A percentile compares a stretch with the other conserved stretches of the same genome.
These are phyloP conservation scores for Geotrichum restrictum DNA, from an alignment of 1,139 yeast genomes.

Conservation along the genomic window DNA sequence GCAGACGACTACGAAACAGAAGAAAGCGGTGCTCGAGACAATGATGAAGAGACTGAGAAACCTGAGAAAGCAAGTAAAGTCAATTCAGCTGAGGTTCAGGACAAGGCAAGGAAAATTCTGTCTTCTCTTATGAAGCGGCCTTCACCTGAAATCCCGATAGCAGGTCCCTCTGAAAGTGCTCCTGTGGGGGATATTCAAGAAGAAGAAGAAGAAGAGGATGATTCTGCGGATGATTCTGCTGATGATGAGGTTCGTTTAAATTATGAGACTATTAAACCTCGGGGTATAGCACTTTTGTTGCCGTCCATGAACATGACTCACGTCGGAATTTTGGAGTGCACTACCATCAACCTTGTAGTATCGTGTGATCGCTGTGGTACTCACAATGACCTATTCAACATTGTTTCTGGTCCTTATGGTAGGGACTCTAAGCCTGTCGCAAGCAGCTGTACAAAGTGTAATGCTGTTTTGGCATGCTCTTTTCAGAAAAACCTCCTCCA, in stretches of 20 bases:
- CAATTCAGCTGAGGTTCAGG: conserved; percentile 24
- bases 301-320: conserved; percentile 35
- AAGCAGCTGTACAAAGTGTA: conserved; percentile 39
- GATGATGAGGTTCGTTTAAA: conserved; percentile 1
- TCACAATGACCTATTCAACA: conserved; percentile 35
- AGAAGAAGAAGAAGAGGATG: conserved; percentile 8
- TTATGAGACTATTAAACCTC: conserved; percentile 21
- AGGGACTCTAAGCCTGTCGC: conserved; percentile 37
- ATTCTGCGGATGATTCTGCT: not conserved
- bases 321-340: conserved; percentile 39
- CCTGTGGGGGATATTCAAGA: conserved; percentile 14
- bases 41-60: conserved; percentile 4
- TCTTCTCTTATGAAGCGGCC: conserved; percentile 8
- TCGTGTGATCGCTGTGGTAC: conserved; percentile 41
- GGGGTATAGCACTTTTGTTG: conserved; percentile 38
- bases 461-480: conserved; percentile 36
- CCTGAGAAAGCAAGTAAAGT: conserved; percentile 17
- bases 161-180: not conserved
- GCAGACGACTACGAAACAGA: conserved; percentile 15
- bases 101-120: conserved; percentile 20
- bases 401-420: conserved; percentile 40
- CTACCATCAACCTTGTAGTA: conserved; percentile 37
- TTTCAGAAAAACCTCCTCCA: conserved; percentile 41
- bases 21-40: not conserved
- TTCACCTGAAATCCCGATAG: not conserved